phyloP scores from a whole-genome alignment of 2,329 filamentous ascomycete species.

The Sphaerostilbella broomeana region DNA sequence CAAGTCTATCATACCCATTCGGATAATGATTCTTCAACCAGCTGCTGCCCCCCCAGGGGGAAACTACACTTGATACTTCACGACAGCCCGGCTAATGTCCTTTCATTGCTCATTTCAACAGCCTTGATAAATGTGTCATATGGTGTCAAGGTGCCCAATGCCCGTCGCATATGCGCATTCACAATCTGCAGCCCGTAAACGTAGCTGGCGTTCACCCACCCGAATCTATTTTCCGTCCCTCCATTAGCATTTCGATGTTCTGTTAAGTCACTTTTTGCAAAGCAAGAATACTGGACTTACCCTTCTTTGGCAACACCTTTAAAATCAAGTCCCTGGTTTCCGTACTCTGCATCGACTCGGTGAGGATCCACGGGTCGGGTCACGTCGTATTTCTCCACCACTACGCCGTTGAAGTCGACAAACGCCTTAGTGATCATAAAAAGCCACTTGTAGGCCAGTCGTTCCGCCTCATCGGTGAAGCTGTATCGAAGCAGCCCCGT shows the following conservation, averaged over 20 bases:
- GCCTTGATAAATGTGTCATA: conserved; percentile 78
- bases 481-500: conserved; percentile 86
- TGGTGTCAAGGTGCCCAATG: conserved; percentile 78
- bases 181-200: conserved; percentile 87
- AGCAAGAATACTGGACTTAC: conserved; percentile 47
- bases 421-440: conserved; percentile 99
- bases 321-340: conserved; percentile 92
- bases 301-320: conserved; percentile 94
- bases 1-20: no score
- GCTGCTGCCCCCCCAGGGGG: no score
- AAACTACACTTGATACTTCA: no score
- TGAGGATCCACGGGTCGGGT: conserved; percentile 85
- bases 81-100: conserved; percentile 38
- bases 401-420: conserved; percentile 95
- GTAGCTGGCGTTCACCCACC: conserved; percentile 98
- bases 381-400: conserved; percentile 98
- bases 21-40: no score
- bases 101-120: conserved; percentile 47
- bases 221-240: conserved; percentile 60
- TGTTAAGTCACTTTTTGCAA: background rate
- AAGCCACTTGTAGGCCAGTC: conserved; percentile 90
- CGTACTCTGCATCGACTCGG: conserved; percentile 92
- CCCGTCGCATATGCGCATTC: conserved; percentile 81
- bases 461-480: conserved; percentile 82
- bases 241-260: conserved; percentile 23